These are phyloP conservation scores for Chlamydomonas eustigma DNA, from an alignment of 139 green algal genomes.

Conservation along the genomic window DNA sequence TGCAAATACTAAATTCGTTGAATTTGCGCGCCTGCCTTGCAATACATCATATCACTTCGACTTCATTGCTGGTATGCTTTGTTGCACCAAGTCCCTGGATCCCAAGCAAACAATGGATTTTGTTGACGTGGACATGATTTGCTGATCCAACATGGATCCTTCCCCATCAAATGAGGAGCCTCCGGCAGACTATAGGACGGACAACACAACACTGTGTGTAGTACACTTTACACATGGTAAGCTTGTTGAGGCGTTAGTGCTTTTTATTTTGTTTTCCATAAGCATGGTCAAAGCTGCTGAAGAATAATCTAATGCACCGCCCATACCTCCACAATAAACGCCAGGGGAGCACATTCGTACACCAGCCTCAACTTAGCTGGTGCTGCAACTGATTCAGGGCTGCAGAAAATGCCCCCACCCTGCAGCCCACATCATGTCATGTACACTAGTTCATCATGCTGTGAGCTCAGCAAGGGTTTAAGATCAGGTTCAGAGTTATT, in stretches of 20 bases:
- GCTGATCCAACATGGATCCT: slow-evolving; percentile 43
- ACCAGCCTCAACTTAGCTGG: slow-evolving; percentile 79
- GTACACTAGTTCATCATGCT: background rate
- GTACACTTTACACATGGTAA: background rate
- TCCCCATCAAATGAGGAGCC: slow-evolving; percentile 46
- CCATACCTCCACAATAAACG: slow-evolving; percentile 67
- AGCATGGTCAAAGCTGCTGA: no score
- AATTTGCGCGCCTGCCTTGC: no score
- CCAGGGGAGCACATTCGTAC: slow-evolving; percentile 76
- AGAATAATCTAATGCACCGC: background rate
- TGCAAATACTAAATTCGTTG: no score
- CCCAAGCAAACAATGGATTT: slow-evolving; percentile 54
- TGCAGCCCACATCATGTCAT: slow-evolving; percentile 18
- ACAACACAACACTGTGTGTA: background rate
- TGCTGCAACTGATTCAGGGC: slow-evolving; percentile 52
- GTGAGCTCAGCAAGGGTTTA: no score
- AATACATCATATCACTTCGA: no score
- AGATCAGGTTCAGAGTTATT: no score
- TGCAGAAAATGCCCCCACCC: slow-evolving; percentile 81
- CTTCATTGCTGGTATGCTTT: slow-evolving; percentile 47
- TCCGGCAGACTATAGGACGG: slow-evolving; percentile 70
- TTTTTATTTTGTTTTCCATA: no score
- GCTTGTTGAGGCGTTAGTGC: background rate
- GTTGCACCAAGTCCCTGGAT: slow-evolving; percentile 41
- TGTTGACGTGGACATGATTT: slow-evolving; percentile 29